Conservation (phyloP, 345 rosid genomes). For the Brassica cretica region DNA sequence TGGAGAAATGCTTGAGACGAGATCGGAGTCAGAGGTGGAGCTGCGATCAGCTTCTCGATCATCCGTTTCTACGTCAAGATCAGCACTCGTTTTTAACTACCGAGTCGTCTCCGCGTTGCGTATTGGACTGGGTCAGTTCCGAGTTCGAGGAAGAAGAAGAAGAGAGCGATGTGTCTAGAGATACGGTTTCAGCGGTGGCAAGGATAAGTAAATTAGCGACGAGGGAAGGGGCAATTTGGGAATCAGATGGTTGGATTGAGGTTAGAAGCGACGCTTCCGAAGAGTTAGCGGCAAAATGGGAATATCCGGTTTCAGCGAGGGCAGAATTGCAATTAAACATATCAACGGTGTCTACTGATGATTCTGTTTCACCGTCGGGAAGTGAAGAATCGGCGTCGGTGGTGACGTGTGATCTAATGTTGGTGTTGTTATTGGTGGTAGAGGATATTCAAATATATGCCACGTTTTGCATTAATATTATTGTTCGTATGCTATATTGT, state of each 20-base stretch:
- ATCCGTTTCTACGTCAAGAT: conserved; percentile 55
- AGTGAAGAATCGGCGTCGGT: conserved; percentile 17
- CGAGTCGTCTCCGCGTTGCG: conserved; percentile 74
- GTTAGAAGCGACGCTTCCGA: conserved; percentile 37
- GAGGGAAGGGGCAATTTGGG: conserved; percentile 50
- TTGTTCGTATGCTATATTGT: conserved; percentile 10
- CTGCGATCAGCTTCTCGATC: conserved; percentile 67
- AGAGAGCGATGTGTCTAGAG: conserved; percentile 7
- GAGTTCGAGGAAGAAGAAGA: conserved; percentile 43
- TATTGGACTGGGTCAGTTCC: conserved; percentile 56
- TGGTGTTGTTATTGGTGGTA: conserved; percentile 26
- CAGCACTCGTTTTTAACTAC: conserved; percentile 9
- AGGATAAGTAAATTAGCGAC: conserved; percentile 48
- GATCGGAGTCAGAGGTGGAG: conserved; percentile 62
- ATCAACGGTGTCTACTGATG: conserved; percentile 21
- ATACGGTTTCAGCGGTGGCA: conserved; percentile 25
- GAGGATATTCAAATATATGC: conserved; percentile 37
- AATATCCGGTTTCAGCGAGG: conserved; percentile 23
- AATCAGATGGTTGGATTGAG: conserved; percentile 56
- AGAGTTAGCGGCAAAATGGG: conserved; percentile 30
- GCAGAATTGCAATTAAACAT: conserved; percentile 26
- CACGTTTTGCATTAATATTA: conserved; percentile 23
- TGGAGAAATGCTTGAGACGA: conserved; percentile 58
- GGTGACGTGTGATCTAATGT: conserved; percentile 7
- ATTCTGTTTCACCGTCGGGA: background rate